Conservation (phyloP, 768 basidiomycete species). For the Hericium erinaceus region DNA sequence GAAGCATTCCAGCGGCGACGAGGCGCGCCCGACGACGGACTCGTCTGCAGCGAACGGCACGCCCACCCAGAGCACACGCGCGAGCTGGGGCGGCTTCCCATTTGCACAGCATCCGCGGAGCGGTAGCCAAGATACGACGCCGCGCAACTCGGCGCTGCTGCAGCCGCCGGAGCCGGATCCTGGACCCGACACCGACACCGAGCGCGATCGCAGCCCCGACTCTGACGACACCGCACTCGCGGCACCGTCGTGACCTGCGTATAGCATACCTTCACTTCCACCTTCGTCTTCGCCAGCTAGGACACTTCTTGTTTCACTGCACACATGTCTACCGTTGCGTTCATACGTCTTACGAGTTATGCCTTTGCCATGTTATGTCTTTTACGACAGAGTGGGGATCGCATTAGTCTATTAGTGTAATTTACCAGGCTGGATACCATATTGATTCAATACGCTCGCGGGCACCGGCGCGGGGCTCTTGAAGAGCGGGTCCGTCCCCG, state of each 20-base stretch:
- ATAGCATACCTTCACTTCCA: neutral
- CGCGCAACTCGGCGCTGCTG: conserved; percentile 31
- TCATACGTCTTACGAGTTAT: neutral
- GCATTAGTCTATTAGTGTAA: neutral
- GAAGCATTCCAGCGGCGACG: neutral
- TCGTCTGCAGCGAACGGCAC: neutral
- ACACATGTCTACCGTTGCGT: neutral
- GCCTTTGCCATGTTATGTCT: neutral
- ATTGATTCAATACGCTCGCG: conserved; percentile 47
- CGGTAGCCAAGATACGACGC: conserved; percentile 33
- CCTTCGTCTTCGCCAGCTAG: neutral
- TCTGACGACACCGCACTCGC: conserved; percentile 22
- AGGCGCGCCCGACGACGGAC: neutral
- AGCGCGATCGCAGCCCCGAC: conserved; percentile 22
- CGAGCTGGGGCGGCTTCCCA: conserved; percentile 31
- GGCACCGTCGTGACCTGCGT: conserved; percentile 13
- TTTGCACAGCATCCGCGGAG: conserved; percentile 31
- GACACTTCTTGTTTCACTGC: neutral
- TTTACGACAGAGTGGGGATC: neutral
- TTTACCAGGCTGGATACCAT: conserved; percentile 40
- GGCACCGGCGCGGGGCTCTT: conserved; percentile 67
- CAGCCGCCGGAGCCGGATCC: conserved; percentile 14
- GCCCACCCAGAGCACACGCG: conserved; percentile 10
- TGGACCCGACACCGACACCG: conserved; percentile 11
- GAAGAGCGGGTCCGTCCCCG: conserved; percentile 81